These are phyloP conservation scores for Microthyrium microscopicum DNA, from an alignment of 2,329 filamentous ascomycete genomes.

Conservation along the genomic window DNA sequence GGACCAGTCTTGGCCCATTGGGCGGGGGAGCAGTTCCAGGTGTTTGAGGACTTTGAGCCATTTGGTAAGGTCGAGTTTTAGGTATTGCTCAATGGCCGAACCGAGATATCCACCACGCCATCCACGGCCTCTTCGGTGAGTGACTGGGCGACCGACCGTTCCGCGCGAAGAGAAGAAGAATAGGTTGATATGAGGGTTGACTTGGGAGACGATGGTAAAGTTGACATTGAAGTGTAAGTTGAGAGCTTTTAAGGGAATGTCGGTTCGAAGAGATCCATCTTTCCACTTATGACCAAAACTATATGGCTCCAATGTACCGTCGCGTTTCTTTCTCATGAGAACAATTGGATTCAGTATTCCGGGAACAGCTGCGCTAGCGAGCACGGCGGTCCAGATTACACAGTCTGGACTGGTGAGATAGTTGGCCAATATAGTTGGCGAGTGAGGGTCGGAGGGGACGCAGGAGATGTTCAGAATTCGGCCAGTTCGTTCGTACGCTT, in stretches of 20 bases:
- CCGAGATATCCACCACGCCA: constrained; percentile 95
- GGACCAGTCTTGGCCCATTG: constrained; percentile 88
- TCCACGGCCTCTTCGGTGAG: constrained; percentile 78
- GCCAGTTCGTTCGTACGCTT: constrained; percentile 86
- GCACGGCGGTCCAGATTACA: constrained; percentile 92
- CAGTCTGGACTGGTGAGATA: constrained; percentile 92
- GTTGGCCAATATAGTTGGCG: constrained; percentile 80
- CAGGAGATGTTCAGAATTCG: constrained; percentile 92
- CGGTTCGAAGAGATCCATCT: constrained; percentile 82
- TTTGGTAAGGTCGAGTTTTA: constrained; percentile 93
- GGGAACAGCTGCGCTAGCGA: constrained; percentile 88
- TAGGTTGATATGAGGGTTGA: constrained; percentile 94
- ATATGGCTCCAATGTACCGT: constrained; percentile 69
- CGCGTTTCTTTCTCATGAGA: constrained; percentile 67
- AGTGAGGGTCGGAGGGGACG: constrained; percentile 89
- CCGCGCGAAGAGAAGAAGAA: constrained; percentile 97
- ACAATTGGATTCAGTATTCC: constrained; percentile 93
- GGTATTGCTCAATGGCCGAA: constrained; percentile 79
- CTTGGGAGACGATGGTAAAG: constrained; percentile 75
- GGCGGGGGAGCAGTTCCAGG: constrained; percentile 77
- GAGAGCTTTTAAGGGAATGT: constrained; percentile 84
- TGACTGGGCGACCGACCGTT: constrained; percentile 81
- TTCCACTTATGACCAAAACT: constrained; percentile 99
- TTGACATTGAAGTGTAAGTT: constrained; percentile 98
- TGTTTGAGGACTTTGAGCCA: constrained; percentile 93